Conservation (phyloP, 352 stramenopile genomes). For the Phytophthora brassicae region DNA sequence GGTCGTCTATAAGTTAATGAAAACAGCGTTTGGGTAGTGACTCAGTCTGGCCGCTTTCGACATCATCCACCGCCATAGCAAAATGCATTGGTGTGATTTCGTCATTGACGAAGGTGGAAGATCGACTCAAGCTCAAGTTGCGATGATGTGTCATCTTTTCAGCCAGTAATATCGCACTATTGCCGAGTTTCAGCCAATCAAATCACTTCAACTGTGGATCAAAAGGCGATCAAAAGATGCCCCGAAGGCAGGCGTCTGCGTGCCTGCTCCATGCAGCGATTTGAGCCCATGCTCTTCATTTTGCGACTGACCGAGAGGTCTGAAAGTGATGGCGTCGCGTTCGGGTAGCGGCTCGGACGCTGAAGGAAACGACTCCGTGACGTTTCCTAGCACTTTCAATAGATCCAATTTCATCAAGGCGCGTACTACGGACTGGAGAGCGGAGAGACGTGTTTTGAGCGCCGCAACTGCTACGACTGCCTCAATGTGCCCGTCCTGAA, state of each 20-base stretch:
- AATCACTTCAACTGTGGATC: constrained; percentile 21
- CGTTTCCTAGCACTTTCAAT: constrained; percentile 7
- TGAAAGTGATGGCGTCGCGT: constrained; percentile 11
- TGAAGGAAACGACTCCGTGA: neutral
- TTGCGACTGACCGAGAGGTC: neutral
- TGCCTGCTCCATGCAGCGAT: constrained; percentile 1
- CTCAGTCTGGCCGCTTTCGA: too few species aligned
- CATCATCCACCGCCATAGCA: too few species aligned
- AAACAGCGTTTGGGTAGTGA: neutral
- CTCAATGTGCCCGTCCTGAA: constrained; percentile 40
- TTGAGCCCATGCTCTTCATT: constrained; percentile 11
- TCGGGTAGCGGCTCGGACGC: neutral
- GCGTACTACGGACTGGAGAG: constrained; percentile 46
- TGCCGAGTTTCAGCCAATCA: constrained; percentile 6
- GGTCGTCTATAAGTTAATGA: constrained; percentile 31
- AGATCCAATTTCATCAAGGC: constrained; percentile 35
- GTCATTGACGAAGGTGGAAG: too few species aligned
- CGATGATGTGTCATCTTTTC: constrained; percentile 5
- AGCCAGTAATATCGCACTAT: neutral
- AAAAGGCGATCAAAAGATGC: constrained; percentile 28
- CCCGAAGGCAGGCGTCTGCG: constrained; percentile 3
- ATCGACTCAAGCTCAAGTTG: too few species aligned
- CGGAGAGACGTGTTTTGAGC: constrained; percentile 38
- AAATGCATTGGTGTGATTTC: too few species aligned
- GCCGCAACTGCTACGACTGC: constrained; percentile 62